phyloP scores from a whole-genome alignment of 495 filamentous ascomycete species.

The Cairneyella variabilis region DNA sequence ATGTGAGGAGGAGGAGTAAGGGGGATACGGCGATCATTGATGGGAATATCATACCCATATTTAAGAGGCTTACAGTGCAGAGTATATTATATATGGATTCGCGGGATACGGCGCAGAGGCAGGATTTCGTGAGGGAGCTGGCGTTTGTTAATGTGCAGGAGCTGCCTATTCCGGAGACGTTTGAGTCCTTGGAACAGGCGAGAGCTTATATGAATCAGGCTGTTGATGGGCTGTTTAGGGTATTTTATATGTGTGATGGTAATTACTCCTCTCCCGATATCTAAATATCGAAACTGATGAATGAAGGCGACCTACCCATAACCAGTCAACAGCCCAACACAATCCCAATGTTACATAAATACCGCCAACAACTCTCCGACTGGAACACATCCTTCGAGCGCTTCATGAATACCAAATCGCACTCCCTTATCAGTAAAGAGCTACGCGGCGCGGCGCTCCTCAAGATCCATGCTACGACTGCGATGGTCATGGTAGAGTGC shows the following conservation, averaged over 20 bases:
- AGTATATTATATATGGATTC: slow-evolving; percentile 24
- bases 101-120: not conserved
- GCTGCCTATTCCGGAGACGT: slow-evolving; percentile 8
- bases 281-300: not conserved
- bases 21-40: slow-evolving; percentile 4
- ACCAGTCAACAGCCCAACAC: not conserved
- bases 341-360: not conserved
- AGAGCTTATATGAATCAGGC: slow-evolving; percentile 8
- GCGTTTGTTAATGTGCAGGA: not conserved
- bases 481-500: slow-evolving; percentile 7
- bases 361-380: not conserved
- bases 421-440: slow-evolving; percentile 9
- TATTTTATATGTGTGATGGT: slow-evolving; percentile 18
- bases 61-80: slow-evolving; percentile 17
- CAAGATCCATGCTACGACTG: slow-evolving; percentile 19
- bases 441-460: slow-evolving; percentile 21
- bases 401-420: slow-evolving; percentile 15
- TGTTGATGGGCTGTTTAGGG: slow-evolving; percentile 14
- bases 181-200: slow-evolving; percentile 19
- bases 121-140: slow-evolving; percentile 4
- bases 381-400: slow-evolving; percentile 21
- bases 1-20: not conserved
- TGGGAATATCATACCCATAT: slow-evolving; percentile 11
- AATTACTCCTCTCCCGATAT: not conserved
- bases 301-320: slow-evolving; percentile 10